Evolutionary conservation across 179 eudicot genomes (phyloP).

Genomic region (Beta lomatogona): DNA sequence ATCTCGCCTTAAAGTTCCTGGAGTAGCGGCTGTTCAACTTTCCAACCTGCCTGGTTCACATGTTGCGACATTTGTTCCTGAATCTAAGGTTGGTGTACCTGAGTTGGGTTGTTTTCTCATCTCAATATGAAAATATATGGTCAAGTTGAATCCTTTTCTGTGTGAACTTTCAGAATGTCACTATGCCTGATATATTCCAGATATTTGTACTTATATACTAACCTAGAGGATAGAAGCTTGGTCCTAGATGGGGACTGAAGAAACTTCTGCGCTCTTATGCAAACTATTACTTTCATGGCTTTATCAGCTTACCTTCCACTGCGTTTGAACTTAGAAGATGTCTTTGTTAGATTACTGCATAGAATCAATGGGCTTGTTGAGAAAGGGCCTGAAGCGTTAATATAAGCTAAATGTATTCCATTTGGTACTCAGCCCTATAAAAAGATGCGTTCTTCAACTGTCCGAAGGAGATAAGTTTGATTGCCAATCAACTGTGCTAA

Average conservation of each 20-base stretch:
- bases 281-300: constrained; percentile 1
- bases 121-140: not conserved
- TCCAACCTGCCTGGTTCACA: constrained; percentile 77
- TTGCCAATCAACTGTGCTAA: not conserved
- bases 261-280: not conserved
- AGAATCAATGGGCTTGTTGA: not conserved
- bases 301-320: not conserved
- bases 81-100: constrained; percentile 65
- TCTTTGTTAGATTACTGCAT: not conserved
- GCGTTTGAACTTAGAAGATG: not conserved
- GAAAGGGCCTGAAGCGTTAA: not conserved
- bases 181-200: constrained; percentile 1
- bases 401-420: not conserved
- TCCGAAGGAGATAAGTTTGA: not conserved
- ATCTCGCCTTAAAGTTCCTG: constrained; percentile 71
- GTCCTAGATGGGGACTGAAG: constrained; percentile 2
- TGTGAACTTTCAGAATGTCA: not conserved
- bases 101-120: constrained; percentile 7
- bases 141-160: constrained; percentile 3
- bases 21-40: constrained; percentile 79
- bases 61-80: constrained; percentile 92
- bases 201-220: not conserved
- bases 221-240: not conserved
- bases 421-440: not conserved
- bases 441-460: not conserved